A percentile compares a stretch with the other conserved stretches of the same genome.
Conservation (phyloP, 257 asterid species). For the Nicotiana paniculata region DNA sequence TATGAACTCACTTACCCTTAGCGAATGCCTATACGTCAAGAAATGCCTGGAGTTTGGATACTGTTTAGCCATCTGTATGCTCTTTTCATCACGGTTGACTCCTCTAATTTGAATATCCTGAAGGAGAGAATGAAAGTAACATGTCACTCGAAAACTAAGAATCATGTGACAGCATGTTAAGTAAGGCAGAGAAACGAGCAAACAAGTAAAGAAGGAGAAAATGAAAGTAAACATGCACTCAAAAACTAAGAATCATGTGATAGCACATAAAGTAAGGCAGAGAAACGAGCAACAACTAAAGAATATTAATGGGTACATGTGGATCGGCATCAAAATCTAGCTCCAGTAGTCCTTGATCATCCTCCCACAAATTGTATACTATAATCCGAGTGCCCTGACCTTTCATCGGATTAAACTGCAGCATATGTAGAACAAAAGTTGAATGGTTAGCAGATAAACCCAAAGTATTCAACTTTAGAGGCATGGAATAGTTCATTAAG, state of each 20-base stretch:
- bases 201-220: conserved; percentile 1
- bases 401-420: conserved; percentile 68
- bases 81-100: conserved; percentile 86
- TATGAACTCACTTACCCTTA: conserved; percentile 54
- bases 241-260: background rate
- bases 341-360: conserved; percentile 81
- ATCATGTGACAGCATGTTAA: background rate
- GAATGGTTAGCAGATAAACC: background rate
- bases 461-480: background rate
- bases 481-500: background rate
- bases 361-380: conserved; percentile 96
- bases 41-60: conserved; percentile 92
- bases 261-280: background rate
- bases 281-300: conserved; percentile 1
- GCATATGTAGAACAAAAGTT: background rate
- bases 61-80: conserved; percentile 73
- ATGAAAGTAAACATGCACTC: no score
- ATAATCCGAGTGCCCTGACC: conserved; percentile 79
- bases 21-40: conserved; percentile 85
- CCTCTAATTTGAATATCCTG: conserved; percentile 98
- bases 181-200: background rate
- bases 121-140: conserved; percentile 1
- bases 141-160: background rate
- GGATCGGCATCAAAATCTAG: conserved; percentile 82
- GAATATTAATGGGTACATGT: conserved; percentile 39